Evolutionary conservation across 208 protist species (phyloP).

Genomic region (Trypanosoma congolense): DNA sequence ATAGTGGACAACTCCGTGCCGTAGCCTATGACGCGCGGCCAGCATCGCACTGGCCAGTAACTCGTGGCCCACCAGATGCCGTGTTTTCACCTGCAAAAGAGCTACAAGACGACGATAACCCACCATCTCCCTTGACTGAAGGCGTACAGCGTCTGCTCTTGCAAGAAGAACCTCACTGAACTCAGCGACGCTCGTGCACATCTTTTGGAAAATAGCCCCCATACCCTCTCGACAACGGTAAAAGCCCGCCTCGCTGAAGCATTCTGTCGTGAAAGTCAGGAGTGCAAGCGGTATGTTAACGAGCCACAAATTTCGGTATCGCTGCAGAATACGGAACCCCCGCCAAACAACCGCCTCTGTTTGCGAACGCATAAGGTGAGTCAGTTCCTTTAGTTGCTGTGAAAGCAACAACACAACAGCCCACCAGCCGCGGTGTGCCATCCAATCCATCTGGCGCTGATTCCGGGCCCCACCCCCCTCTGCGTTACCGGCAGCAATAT

Average conservation of each 20-base stretch:
- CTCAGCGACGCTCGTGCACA: conserved; percentile 19
- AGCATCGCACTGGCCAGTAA: conserved; percentile 17
- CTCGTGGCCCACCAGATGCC: conserved; percentile 17
- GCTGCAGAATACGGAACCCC: conserved; percentile 32
- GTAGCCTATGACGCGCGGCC: conserved; percentile 24
- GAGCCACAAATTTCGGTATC: conserved; percentile 46
- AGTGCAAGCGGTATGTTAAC: conserved; percentile 39
- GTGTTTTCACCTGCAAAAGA: conserved; percentile 27
- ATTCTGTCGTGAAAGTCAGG: conserved; percentile 51
- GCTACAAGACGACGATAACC: conserved; percentile 49
- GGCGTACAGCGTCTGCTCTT: conserved; percentile 24
- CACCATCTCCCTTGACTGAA: conserved; percentile 54
- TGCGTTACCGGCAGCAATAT: conserved; percentile 43
- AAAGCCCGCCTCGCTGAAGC: conserved; percentile 46
- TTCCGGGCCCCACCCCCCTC: conserved; percentile 39
- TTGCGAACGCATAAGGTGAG: conserved; percentile 16
- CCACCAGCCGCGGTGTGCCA: conserved; percentile 47
- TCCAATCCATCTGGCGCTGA: conserved; percentile 44
- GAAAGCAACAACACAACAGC: conserved; percentile 34
- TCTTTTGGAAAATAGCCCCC: conserved; percentile 20
- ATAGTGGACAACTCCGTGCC: conserved; percentile 38
- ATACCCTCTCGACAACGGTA: conserved; percentile 28
- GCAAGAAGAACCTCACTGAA: conserved; percentile 39
- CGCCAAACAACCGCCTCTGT: conserved; percentile 27
- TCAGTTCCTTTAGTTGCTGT: conserved; percentile 16